These are phyloP conservation scores for Ananas comosus DNA, from an alignment of 176 grass and related monocot species.

Conservation along the genomic window DNA sequence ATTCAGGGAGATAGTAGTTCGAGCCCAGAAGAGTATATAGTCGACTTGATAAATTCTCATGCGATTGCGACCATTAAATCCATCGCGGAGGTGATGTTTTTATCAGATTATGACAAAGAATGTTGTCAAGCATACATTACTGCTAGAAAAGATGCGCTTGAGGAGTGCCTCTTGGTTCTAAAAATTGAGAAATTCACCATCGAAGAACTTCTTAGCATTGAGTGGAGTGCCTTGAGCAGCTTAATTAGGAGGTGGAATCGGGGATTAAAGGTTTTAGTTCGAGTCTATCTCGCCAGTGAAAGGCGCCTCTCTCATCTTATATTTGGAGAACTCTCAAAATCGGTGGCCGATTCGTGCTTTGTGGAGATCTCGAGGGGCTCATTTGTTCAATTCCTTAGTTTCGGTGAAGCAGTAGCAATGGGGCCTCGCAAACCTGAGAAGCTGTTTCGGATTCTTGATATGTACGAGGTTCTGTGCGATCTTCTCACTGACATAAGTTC, in stretches of 20 bases:
- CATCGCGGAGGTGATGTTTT: constrained; percentile 75
- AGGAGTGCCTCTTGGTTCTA: constrained; percentile 57
- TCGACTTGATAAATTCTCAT: constrained; percentile 71
- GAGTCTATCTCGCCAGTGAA: constrained; percentile 75
- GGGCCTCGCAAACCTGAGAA: constrained; percentile 54
- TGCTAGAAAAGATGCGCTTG: constrained; percentile 47
- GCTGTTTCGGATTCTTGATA: constrained; percentile 76
- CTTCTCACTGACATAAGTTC: constrained; percentile 45
- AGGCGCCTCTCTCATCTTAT: constrained; percentile 56
- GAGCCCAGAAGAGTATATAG: constrained; percentile 35
- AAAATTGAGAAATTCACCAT: constrained; percentile 49
- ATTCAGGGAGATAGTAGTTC: constrained; percentile 24
- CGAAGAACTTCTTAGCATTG: constrained; percentile 58
- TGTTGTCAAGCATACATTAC: constrained; percentile 64
- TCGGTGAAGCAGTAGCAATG: constrained; percentile 53
- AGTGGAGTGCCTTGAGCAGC: constrained; percentile 45
- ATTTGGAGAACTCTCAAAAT: constrained; percentile 56
- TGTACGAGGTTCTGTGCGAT: constrained; percentile 54
- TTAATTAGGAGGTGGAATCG: constrained; percentile 67
- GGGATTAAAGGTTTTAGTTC: constrained; percentile 49
- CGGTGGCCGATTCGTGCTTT: constrained; percentile 52
- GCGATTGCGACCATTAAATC: constrained; percentile 56
- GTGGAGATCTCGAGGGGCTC: constrained; percentile 70
- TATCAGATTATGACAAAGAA: constrained; percentile 67
- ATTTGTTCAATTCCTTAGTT: constrained; percentile 60